Evolutionary conservation across 192 early-diverging fungal species (phyloP).

Genomic region (Gryganskiella cystojenkinii): DNA sequence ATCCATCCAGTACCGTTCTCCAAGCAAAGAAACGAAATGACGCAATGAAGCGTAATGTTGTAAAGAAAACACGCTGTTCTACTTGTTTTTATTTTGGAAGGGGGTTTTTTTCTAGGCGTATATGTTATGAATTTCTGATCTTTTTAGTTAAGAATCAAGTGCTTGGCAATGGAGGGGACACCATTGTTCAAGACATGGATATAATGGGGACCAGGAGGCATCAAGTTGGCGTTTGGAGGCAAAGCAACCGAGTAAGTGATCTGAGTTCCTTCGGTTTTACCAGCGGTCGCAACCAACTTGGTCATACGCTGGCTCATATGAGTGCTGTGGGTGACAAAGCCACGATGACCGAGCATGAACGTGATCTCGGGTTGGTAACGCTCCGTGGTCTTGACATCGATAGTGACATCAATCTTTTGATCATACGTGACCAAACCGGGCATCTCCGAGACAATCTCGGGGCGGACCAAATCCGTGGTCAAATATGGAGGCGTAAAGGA

Average conservation of each 20-base stretch:
- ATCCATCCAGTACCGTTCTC: too few species aligned
- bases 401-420: conserved; percentile 17
- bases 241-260: conserved; percentile 26
- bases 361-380: conserved; percentile 34
- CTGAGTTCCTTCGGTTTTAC: conserved; percentile 15
- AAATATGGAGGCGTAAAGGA: conserved; percentile 63
- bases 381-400: conserved; percentile 26
- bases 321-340: conserved; percentile 64
- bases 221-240: conserved; percentile 43
- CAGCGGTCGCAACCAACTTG: conserved; percentile 27
- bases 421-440: conserved; percentile 30
- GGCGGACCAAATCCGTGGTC: conserved; percentile 49
- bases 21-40: too few species aligned
- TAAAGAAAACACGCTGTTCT: not conserved
- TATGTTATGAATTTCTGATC: too few species aligned
- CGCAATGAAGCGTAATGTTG: too few species aligned
- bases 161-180: conserved; percentile 30
- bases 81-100: too few species aligned
- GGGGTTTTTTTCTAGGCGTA: too few species aligned
- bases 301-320: conserved; percentile 62
- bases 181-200: conserved; percentile 52
- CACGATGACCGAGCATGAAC: conserved; percentile 56
- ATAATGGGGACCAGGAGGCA: conserved; percentile 50
- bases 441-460: conserved; percentile 36
- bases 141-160: conserved; percentile 21